Base-by-base conservation (phyloP, 805 yeast genomes). In the Wickerhamiella allomyrinae region DNA sequence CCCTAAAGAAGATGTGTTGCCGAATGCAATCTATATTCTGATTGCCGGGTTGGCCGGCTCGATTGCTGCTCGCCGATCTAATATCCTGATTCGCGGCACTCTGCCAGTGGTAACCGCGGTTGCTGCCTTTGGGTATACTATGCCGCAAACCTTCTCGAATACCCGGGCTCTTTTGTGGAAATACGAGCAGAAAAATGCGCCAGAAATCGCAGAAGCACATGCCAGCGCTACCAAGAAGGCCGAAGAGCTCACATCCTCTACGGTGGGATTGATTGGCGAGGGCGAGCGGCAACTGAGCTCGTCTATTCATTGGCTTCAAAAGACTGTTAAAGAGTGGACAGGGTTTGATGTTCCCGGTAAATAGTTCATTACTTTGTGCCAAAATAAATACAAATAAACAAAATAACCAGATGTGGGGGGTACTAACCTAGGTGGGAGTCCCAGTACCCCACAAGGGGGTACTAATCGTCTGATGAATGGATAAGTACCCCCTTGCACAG, bases 1-100 rank as follows among this genome's bases (percentile, higher is more conserved):
- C 46, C 73, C 65, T 50, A 60, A 68, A 34, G 94, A 85, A 62
- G 81, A 75, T 39, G 60, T 83, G 40, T 66, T 80, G 39, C 91
- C 94, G 11, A 79, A 79, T 48, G 61, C 76, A 3, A 59, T 82
- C 23, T 85, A 82, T 57, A 67, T 85, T 31, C 56, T 75, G 8
- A 71, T 83, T 22, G 86, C 84, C 11, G 69, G 75, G 2, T 66
- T 85, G 42, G 63, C 84, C 7, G 94, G 94, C 29, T 71, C 79
- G 37, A 77, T 84, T 41, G 52, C 77, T 39, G 74, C 91, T 2
- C 79, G 93, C 53, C 74, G 77, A 52, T 68, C 80, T 44, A 74
- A 74, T 43, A 49, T 77, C 19, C 41, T 77, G 2, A 54, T 79
- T 10, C 74, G 77, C 52, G 65, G 69, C 3, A 47, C 70, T 1